Evolutionary conservation across 768 basidiomycete genomes (phyloP), one percentile per base, ranked within the genome.

Genomic region (Suillus decipiens): DNA sequence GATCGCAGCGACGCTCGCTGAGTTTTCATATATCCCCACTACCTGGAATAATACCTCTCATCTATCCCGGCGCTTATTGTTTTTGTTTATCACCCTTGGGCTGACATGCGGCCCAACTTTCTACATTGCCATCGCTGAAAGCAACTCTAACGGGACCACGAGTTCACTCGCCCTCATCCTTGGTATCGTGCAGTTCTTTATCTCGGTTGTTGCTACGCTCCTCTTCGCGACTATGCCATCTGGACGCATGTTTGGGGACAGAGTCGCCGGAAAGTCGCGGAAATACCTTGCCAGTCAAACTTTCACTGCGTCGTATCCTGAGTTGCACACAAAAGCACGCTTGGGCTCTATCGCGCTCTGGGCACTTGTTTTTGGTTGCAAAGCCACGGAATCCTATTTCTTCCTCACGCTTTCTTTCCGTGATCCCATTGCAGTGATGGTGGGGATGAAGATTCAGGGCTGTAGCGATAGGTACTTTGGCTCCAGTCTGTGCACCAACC

Each of bases 11-110:
- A 99, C 97, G 10, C 81, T 97, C 56, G 88, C 89, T 63, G 97
- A 99, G 79, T 99, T 97, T 76, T 91, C 92, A 36, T 99, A 97
- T 78, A 96, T 99, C 76, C 97, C 97, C 1, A 92, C 94, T 1
- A 99, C 95, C 22, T 99, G 96, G 97, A 96, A 96, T 76, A 99
- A 98, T 78, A 93, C 95, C 34, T 95, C 95, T 6, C 96, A 99
- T 73, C 88, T 99, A 60, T 90, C 94, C 9, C 92, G 96, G 59
- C 90, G 96, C 11, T 81, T 98, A 14, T 71, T 96, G 62, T 97
- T 98, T 81, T 83, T 99, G 54, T 73, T 93, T 60, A 84, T 99
- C 75, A 95, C 95, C 22, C 89, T 99, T 60, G 96, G 82, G 41
- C 82, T 97, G 58, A 99, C 96, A 11, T 88, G 87, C 64, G 97